phyloP scores from a whole-genome alignment of 78 protist genomes.

The Dictyostelium discoideum region DNA sequence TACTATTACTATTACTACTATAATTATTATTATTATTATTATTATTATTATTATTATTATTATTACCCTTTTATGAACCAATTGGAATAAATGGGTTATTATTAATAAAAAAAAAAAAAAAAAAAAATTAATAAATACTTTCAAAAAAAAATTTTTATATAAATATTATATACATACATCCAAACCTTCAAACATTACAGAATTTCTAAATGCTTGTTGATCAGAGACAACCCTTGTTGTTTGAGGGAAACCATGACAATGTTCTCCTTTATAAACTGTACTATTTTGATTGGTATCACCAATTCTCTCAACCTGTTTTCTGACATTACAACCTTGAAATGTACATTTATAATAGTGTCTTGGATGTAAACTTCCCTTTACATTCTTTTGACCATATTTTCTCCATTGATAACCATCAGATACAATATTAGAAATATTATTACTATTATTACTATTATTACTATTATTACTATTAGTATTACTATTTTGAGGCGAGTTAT shows the following conservation, averaged over 20 bases:
- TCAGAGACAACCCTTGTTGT: slow-evolving; percentile 52
- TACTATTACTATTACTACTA: background rate
- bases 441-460: background rate
- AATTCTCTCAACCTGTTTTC: slow-evolving; percentile 39
- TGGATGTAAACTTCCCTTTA: slow-evolving; percentile 64
- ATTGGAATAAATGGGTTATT: too few species aligned
- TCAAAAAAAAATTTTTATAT: too few species aligned
- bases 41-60: background rate
- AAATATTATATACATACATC: background rate
- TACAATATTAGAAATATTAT: background rate
- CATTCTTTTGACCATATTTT: slow-evolving; percentile 76
- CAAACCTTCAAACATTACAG: slow-evolving; percentile 30
- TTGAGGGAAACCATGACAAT: slow-evolving; percentile 63
- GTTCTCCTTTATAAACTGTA: slow-evolving; percentile 55
- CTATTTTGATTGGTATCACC: background rate
- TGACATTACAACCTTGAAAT: slow-evolving; percentile 58
- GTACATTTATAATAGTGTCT: slow-evolving; percentile 79
- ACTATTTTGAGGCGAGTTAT: background rate
- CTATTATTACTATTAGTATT: background rate
- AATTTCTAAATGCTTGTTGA: slow-evolving; percentile 55
- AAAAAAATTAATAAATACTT: too few species aligned
- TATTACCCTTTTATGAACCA: background rate
- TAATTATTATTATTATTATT: background rate
- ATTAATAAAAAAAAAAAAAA: too few species aligned
- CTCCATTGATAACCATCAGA: slow-evolving; percentile 76